These are phyloP conservation scores for Amesomyces nigricolor DNA, from an alignment of 2,329 filamentous ascomycete species.

Conservation along the genomic window DNA sequence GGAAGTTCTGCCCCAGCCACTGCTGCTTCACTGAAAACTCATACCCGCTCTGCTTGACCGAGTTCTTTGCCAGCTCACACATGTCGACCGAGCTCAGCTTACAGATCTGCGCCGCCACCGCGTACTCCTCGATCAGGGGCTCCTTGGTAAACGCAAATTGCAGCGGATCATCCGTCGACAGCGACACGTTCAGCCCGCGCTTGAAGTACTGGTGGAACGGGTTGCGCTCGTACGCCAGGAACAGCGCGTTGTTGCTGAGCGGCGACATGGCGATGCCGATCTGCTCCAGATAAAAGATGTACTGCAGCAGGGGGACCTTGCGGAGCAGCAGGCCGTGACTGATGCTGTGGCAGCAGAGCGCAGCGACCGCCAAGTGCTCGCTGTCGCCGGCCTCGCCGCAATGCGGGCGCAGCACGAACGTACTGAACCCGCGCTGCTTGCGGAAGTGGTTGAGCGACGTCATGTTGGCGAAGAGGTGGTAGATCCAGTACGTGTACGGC, in stretches of 20 bases:
- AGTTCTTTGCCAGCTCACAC: constrained; percentile 96
- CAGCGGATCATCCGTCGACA: constrained; percentile 93
- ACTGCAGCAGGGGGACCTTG: constrained; percentile 91
- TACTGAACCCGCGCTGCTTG: constrained; percentile 89
- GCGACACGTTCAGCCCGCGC: constrained; percentile 86
- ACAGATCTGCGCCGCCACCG: constrained; percentile 96
- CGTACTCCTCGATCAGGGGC: constrained; percentile 95
- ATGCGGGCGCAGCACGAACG: constrained; percentile 85
- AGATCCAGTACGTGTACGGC: constrained; percentile 98
- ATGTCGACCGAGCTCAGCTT: constrained; percentile 96
- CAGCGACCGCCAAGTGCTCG: constrained; percentile 87
- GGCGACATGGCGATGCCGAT: constrained; percentile 99
- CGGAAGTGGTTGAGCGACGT: constrained; percentile 87
- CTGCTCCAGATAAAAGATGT: constrained; percentile 96
- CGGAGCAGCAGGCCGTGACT: constrained; percentile 88
- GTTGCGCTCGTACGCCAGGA: constrained; percentile 93
- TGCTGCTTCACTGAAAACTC: constrained; percentile 83
- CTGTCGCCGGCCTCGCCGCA: constrained; percentile 96
- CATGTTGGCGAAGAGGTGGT: constrained; percentile 93
- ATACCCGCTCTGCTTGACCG: constrained; percentile 90
- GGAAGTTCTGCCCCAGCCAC: constrained; percentile 79
- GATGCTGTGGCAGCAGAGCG: constrained; percentile 92
- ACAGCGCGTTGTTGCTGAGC: constrained; percentile 93
- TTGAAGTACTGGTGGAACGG: constrained; percentile 95
- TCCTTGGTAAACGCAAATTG: constrained; percentile 99